Evolutionary conservation across 108 stramenopile species (phyloP).

Genomic region (Cyclotella kingstonii): DNA sequence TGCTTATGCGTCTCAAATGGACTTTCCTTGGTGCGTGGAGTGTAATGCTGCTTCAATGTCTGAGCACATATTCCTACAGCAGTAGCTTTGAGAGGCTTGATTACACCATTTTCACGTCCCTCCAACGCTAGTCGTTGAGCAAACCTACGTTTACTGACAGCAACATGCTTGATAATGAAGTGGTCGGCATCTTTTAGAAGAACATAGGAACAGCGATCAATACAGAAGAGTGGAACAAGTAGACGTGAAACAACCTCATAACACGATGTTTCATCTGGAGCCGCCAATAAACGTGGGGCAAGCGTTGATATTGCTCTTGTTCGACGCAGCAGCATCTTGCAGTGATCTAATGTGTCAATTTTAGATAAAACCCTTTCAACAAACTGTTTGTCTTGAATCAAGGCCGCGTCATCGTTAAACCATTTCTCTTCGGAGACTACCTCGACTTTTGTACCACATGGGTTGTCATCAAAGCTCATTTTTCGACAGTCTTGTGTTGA

Average conservation of each 20-base stretch:
- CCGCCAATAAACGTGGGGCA: conserved; percentile 26
- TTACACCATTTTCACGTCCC: background rate
- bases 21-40: conserved; percentile 21
- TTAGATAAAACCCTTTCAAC: conserved; percentile 29
- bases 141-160: conserved; percentile 17
- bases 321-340: conserved; percentile 21
- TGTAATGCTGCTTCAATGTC: conserved; percentile 21
- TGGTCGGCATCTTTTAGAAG: conserved; percentile 33
- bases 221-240: conserved; percentile 32
- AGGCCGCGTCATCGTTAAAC: conserved; percentile 4
- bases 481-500: too few relatives aligned
- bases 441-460: conserved; percentile 16
- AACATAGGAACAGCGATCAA: conserved; percentile 26
- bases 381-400: conserved; percentile 22
- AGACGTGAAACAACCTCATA: conserved; percentile 23
- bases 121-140: conserved; percentile 17
- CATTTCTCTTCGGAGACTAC: conserved; percentile 20
- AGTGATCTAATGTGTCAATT: conserved; percentile 16
- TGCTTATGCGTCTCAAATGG: conserved; percentile 1
- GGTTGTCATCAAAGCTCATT: background rate
- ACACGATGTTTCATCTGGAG: conserved; percentile 36
- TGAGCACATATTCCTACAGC: conserved; percentile 7
- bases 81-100: conserved; percentile 14
- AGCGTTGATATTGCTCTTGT: conserved; percentile 24
- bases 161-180: conserved; percentile 14